A percentile compares a stretch with the other conserved stretches of the same genome.
These are phyloP conservation scores for Aspergillus sclerotioniger DNA, from an alignment of 495 filamentous ascomycete genomes.

Conservation along the genomic window DNA sequence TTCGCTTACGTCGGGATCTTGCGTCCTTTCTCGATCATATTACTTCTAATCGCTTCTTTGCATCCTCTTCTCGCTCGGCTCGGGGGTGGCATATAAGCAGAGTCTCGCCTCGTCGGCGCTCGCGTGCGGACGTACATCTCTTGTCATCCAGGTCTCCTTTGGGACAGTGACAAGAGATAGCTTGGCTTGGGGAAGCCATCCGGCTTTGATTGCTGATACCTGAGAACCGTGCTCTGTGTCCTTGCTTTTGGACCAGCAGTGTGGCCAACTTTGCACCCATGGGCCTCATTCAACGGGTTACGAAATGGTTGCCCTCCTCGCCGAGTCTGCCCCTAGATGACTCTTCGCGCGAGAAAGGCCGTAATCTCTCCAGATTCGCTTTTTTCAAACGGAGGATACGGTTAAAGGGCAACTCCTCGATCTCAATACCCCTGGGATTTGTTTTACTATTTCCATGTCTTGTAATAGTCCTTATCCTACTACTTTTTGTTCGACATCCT, in stretches of 20 bases:
- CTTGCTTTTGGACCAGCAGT: slow-evolving; percentile 27
- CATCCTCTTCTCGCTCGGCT: neutral
- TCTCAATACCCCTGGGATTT: slow-evolving; percentile 90
- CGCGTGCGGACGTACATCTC: slow-evolving; percentile 15
- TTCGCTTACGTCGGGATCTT: neutral
- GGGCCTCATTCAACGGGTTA: slow-evolving; percentile 62
- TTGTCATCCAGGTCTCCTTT: slow-evolving; percentile 1
- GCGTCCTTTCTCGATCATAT: neutral
- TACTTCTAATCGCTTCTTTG: neutral
- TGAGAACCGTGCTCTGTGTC: slow-evolving; percentile 20
- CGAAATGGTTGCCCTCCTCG: slow-evolving; percentile 62
- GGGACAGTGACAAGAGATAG: slow-evolving; percentile 5
- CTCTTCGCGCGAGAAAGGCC: slow-evolving; percentile 53
- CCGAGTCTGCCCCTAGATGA: slow-evolving; percentile 61
- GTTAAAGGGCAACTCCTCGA: slow-evolving; percentile 87
- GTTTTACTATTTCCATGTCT: slow-evolving; percentile 91
- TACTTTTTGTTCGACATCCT: slow-evolving; percentile 88
- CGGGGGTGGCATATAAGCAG: neutral
- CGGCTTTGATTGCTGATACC: slow-evolving; percentile 24
- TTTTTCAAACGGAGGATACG: slow-evolving; percentile 88
- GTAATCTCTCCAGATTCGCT: slow-evolving; percentile 60
- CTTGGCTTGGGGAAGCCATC: slow-evolving; percentile 15
- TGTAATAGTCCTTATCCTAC: slow-evolving; percentile 84
- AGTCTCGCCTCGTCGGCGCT: slow-evolving; percentile 9
- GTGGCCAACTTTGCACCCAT: slow-evolving; percentile 41